Evolutionary conservation across 257 asterid species (phyloP), one percentile per base, ranked within the genome.

Genomic region (Primulina eburnea): DNA sequence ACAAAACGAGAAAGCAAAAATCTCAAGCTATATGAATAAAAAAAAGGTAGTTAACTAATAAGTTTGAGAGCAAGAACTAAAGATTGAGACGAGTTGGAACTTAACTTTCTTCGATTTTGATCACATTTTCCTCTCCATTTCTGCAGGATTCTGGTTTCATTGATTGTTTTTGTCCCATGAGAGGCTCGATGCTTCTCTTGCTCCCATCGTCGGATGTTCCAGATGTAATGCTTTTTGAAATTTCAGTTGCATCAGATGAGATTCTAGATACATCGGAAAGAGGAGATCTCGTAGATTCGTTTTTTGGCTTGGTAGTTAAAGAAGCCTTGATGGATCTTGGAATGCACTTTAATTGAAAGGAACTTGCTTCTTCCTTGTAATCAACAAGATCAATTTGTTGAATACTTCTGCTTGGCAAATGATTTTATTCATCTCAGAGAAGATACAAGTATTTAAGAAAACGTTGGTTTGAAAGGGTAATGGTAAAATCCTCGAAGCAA

Each of bases 281-380:
- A 9, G 97, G 97, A 73, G 98, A 94, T 73, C 95, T 87, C 96
- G 84, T 83, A 26, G 98, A 84, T 70, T 89, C 99, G 20, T 90
- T 81, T 81, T 85, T 89, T 52, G 98, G 87, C 68, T 94, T 97
- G 85, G 81, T 86, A 62, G 72, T 83, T 65, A 84, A 73, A 11
- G 99, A 84, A n/a, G 83, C 83, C 82, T 80, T 91, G 57, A 94
- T 88, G 24, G 98, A 84, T 71, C 83, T 76, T 0, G 98, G 98
- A 71, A 91, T 89, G 86, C 99, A 94, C 82, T 88, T 91, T 6
- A 87, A 60, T 10, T 84, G 85, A 24, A 82, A 70, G 6, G 87
- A 77, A 67, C 68, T 79, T 32, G 76, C 73, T 40, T 81, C 95
- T 74, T 85, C 89, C 79, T 71, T 75, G 56, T 85, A 87, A 71